These are phyloP conservation scores for Fusarium begoniae DNA, from an alignment of 2,329 filamentous ascomycete genomes.

Conservation along the genomic window DNA sequence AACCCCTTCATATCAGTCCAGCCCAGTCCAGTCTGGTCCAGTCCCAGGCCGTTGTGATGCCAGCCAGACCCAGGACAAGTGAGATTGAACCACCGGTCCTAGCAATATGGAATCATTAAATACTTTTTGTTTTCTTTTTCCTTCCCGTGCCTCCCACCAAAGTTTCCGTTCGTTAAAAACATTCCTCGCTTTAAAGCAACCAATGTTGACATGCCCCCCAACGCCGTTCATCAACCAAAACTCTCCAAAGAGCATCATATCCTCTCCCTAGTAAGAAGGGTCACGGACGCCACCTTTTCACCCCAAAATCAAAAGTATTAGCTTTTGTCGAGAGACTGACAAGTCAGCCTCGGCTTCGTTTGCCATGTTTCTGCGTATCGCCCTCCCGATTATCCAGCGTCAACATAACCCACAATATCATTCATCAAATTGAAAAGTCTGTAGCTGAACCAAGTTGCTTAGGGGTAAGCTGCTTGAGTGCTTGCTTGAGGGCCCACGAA, in stretches of 20 bases:
- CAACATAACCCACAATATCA: slow-evolving; percentile 29
- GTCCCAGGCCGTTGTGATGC: neutral
- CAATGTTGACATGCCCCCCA: slow-evolving; percentile 29
- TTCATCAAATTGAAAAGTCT: slow-evolving; percentile 23
- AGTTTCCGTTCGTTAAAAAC: slow-evolving; percentile 29
- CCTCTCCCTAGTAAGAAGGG: slow-evolving; percentile 7
- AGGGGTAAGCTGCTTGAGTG: slow-evolving; percentile 46
- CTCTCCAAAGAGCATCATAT: slow-evolving; percentile 20
- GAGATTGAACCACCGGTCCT: slow-evolving; percentile 16
- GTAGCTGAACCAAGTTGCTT: slow-evolving; percentile 12
- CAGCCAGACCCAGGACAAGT: slow-evolving; percentile 8
- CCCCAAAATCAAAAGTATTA: slow-evolving; percentile 4
- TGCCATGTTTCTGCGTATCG: neutral
- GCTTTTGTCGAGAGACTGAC: neutral
- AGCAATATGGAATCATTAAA: slow-evolving; percentile 24
- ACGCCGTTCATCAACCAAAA: slow-evolving; percentile 37
- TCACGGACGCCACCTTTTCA: neutral
- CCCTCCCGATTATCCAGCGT: slow-evolving; percentile 3
- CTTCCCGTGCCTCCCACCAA: slow-evolving; percentile 4
- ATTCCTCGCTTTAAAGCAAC: slow-evolving; percentile 30
- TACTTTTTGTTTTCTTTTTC: slow-evolving; percentile 32
- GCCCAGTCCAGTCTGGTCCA: neutral
- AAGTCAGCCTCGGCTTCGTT: neutral
- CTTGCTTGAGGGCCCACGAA: slow-evolving; percentile 40
- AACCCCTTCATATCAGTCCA: slow-evolving; percentile 8